These are phyloP conservation scores for Colletotrichum lini DNA, from an alignment of 2,329 filamentous ascomycete species.

Conservation along the genomic window DNA sequence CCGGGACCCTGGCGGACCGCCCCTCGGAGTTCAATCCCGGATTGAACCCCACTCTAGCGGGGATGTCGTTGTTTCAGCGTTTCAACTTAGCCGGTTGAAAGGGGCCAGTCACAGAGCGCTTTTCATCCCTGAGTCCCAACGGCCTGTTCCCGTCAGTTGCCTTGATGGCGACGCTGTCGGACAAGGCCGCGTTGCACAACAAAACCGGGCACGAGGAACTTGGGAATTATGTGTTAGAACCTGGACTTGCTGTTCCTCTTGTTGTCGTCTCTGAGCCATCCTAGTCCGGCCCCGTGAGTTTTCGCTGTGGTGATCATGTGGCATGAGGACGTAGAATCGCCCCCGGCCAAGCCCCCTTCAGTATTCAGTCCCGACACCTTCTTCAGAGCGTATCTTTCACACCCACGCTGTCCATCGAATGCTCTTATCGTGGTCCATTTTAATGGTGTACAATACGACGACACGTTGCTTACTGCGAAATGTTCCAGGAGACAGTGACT, in stretches of 20 bases:
- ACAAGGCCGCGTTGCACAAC: constrained; percentile 16
- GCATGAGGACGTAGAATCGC: constrained; percentile 15
- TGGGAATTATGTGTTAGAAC: not conserved
- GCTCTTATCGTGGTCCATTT: not conserved
- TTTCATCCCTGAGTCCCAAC: constrained; percentile 14
- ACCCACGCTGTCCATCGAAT: not conserved
- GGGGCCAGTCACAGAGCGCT: constrained; percentile 27
- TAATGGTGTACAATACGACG: constrained; percentile 8
- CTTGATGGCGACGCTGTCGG: not conserved
- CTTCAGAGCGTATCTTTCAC: not conserved
- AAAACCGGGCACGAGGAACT: not conserved
- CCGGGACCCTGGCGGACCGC: not conserved
- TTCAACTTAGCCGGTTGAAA: constrained; percentile 38
- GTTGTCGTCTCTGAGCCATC: not conserved
- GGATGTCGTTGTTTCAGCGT: constrained; percentile 42
- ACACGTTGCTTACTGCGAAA: constrained; percentile 13
- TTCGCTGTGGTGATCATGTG: constrained; percentile 8
- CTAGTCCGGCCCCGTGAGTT: not conserved
- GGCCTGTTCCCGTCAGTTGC: constrained; percentile 14
- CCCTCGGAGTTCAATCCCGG: constrained; percentile 38
- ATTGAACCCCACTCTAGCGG: constrained; percentile 34
- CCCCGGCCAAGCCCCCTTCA: not conserved
- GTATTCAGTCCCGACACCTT: not conserved
- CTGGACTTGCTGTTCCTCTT: constrained; percentile 6
- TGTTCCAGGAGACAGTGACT: not conserved